Evolutionary conservation across 345 rosid genomes (phyloP).

Genomic region (Crucihimalaya himalaica): DNA sequence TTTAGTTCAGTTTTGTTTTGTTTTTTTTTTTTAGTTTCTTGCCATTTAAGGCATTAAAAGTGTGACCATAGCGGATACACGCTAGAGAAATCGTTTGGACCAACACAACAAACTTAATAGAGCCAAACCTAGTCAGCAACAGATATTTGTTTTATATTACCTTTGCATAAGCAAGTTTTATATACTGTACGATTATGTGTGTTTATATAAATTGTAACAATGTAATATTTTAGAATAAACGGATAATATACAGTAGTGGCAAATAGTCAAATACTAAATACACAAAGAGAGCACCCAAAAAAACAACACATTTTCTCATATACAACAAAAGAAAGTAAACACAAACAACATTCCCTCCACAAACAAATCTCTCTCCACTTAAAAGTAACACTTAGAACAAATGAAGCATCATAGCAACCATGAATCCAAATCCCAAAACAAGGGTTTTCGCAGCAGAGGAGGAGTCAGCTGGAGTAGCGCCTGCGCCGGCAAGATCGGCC

Average conservation of each 20-base stretch:
- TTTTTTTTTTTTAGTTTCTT: no score
- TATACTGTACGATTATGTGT: neutral
- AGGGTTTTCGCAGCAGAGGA: conserved; percentile 25
- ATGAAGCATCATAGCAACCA: conserved; percentile 39
- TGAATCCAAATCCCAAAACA: conserved; percentile 36
- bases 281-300: neutral
- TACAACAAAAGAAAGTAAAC: conserved; percentile 21
- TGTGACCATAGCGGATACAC: no score
- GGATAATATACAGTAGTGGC: neutral
- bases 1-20: no score
- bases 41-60: no score
- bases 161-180: neutral
- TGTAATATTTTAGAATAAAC: neutral
- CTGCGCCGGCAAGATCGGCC: conserved; percentile 22
- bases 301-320: conserved; percentile 7
- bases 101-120: neutral
- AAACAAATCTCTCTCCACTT: conserved; percentile 5
- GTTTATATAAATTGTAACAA: neutral
- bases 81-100: neutral
- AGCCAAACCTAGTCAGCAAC: neutral
- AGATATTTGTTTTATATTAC: neutral
- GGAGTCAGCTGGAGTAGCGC: conserved; percentile 25
- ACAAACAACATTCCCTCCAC: neutral
- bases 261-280: neutral
- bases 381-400: conserved; percentile 24